A percentile compares a stretch with the other conserved stretches of the same genome.
Evolutionary conservation across 208 protist species (phyloP).

Genomic region (Leptomonas seymouri): DNA sequence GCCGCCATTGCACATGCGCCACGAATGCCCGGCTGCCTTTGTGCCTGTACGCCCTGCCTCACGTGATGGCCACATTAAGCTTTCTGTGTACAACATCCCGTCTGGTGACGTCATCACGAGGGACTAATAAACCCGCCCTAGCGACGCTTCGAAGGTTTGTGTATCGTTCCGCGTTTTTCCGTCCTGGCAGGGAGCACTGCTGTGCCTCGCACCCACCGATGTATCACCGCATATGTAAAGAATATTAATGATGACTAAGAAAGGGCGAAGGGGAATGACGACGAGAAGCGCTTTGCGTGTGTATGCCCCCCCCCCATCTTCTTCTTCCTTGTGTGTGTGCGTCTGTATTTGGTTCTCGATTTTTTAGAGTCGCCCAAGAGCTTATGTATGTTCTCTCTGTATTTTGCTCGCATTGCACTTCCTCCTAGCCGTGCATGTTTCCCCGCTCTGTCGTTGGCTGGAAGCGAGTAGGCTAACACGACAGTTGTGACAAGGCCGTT

Average conservation of each 20-base stretch:
- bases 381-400: slow-evolving; percentile 9
- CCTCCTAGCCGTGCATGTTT: not conserved
- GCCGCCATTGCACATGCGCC: slow-evolving; percentile 61
- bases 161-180: not conserved
- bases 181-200: not conserved
- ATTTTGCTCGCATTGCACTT: not conserved
- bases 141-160: not conserved
- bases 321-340: not conserved
- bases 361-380: not conserved
- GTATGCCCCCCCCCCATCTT: not conserved
- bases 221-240: too few species aligned
- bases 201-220: too few species aligned
- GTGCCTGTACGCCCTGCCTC: slow-evolving; percentile 71
- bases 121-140: not conserved
- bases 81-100: slow-evolving; percentile 87
- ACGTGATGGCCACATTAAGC: slow-evolving; percentile 85
- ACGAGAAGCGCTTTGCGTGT: not conserved
- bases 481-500: too few species aligned
- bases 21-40: slow-evolving; percentile 74
- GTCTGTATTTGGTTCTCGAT: slow-evolving; percentile 3
- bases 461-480: too few species aligned
- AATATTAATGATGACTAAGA: too few species aligned
- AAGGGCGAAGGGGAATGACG: too few species aligned
- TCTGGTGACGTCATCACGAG: slow-evolving; percentile 56
- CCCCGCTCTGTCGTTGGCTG: too few species aligned